These are phyloP conservation scores for Royoungia palumana DNA, from an alignment of 768 basidiomycete species.

Conservation along the genomic window DNA sequence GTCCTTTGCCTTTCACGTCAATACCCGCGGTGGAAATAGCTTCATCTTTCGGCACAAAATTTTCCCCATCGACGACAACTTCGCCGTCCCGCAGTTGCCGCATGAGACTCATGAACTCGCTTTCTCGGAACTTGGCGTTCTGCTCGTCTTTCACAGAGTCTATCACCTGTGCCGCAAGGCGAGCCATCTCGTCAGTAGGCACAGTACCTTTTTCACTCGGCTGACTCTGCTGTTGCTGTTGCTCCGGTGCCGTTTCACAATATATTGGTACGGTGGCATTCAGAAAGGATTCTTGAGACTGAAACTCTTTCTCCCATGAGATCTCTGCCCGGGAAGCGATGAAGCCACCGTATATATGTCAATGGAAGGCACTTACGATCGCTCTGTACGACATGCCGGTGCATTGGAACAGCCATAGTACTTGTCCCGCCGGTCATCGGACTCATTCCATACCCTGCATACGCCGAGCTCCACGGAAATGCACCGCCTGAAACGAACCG, in stretches of 20 bases:
- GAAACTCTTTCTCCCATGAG: constrained; percentile 65
- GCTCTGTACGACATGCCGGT: constrained; percentile 27
- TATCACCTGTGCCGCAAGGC: constrained; percentile 74
- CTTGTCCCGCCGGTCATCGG: constrained; percentile 35
- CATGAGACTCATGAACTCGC: constrained; percentile 85
- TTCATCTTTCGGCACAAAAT: constrained; percentile 59
- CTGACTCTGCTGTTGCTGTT: constrained; percentile 13
- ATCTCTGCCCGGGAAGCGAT: constrained; percentile 10
- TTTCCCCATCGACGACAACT: constrained; percentile 73
- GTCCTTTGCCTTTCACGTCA: constrained; percentile 69
- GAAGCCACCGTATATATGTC: not conserved
- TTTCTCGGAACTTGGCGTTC: constrained; percentile 83
- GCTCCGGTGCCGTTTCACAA: constrained; percentile 7
- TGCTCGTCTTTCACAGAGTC: constrained; percentile 70
- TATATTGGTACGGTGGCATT: constrained; percentile 16
- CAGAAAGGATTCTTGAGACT: constrained; percentile 48
- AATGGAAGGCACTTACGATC: constrained; percentile 40
- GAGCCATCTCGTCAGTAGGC: constrained; percentile 64
- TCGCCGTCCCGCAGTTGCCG: constrained; percentile 76
- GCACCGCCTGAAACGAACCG: constrained; percentile 30
- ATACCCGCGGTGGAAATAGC: constrained; percentile 7
- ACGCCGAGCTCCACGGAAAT: constrained; percentile 39
- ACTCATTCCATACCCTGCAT: constrained; percentile 38
- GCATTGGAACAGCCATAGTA: constrained; percentile 17
- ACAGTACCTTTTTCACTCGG: constrained; percentile 26